phyloP scores from a whole-genome alignment of 2,329 filamentous ascomycete species.

The Boeremia lycopersici region DNA sequence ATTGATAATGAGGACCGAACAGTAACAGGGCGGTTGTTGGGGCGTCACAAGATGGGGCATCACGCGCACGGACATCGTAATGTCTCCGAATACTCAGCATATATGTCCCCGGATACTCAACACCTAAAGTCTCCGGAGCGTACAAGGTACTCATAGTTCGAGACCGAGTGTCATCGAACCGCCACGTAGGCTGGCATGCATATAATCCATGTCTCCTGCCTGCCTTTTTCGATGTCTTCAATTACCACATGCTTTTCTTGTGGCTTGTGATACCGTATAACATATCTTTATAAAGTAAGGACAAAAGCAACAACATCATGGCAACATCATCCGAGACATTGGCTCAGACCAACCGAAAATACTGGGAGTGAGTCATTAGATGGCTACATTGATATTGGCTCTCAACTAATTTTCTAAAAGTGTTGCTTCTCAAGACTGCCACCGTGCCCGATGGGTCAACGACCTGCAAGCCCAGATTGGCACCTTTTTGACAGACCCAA shows the following conservation, averaged over 20 bases:
- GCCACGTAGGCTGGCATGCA: neutral
- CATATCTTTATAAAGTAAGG: neutral
- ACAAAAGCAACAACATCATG: neutral
- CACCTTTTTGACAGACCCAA: neutral
- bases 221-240: neutral
- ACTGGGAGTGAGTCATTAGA: neutral
- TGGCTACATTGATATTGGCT: neutral
- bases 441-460: neutral
- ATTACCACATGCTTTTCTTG: neutral
- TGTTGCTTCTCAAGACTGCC: neutral
- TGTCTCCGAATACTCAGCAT: neutral
- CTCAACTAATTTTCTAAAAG: neutral
- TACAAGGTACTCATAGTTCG: neutral
- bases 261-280: neutral
- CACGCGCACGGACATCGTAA: neutral
- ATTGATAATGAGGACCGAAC: too few species aligned
- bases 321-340: neutral
- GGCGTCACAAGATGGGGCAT: neutral
- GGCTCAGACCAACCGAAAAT: neutral
- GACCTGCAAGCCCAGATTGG: neutral
- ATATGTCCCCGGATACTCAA: neutral
- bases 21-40: neutral
- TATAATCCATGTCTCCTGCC: neutral
- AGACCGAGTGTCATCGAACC: neutral
- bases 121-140: neutral